Conservation (phyloP, 1,284 basidiomycete species). For the Athelia sp. region DNA sequence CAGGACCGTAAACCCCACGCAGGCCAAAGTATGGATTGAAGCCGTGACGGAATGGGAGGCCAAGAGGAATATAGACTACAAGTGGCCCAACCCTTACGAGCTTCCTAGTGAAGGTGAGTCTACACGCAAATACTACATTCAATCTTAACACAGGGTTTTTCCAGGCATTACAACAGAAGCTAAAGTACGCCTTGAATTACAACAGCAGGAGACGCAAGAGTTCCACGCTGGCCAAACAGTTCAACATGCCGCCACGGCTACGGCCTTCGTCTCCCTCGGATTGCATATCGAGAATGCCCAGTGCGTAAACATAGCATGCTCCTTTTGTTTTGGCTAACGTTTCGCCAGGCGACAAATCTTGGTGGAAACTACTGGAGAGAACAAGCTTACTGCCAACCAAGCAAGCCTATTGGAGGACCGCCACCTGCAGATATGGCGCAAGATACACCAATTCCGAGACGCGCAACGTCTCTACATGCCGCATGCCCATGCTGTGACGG, state of each 20-base stretch:
- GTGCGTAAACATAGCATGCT: slow-evolving; percentile 6
- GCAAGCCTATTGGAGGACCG: slow-evolving; percentile 1
- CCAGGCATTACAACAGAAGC: slow-evolving; percentile 3
- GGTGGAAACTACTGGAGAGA: not conserved
- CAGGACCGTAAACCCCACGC: slow-evolving; percentile 1
- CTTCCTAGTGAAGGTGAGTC: slow-evolving; percentile 1
- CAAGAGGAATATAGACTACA: slow-evolving; percentile 3
- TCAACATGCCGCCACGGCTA: slow-evolving; percentile 4
- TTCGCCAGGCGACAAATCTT: not conserved
- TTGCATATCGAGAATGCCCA: slow-evolving; percentile 14
- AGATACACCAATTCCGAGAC: slow-evolving; percentile 3
- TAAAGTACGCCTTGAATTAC: slow-evolving; percentile 9
- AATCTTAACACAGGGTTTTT: no score
- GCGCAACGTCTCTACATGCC: slow-evolving; percentile 9
- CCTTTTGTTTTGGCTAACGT: not conserved
- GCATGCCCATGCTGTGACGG: not conserved
- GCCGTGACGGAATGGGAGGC: slow-evolving; percentile 20
- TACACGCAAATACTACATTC: no score
- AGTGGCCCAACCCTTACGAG: slow-evolving; percentile 16
- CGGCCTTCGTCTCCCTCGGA: slow-evolving; percentile 7
- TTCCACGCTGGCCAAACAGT: not conserved
- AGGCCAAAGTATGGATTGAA: slow-evolving; percentile 10
- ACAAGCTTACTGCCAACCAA: not conserved
- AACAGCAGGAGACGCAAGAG: slow-evolving; percentile 9
- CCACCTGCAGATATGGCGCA: slow-evolving; percentile 2